Evolutionary conservation across 1,139 yeast species (phyloP).

Genomic region (Taphrina communis): DNA sequence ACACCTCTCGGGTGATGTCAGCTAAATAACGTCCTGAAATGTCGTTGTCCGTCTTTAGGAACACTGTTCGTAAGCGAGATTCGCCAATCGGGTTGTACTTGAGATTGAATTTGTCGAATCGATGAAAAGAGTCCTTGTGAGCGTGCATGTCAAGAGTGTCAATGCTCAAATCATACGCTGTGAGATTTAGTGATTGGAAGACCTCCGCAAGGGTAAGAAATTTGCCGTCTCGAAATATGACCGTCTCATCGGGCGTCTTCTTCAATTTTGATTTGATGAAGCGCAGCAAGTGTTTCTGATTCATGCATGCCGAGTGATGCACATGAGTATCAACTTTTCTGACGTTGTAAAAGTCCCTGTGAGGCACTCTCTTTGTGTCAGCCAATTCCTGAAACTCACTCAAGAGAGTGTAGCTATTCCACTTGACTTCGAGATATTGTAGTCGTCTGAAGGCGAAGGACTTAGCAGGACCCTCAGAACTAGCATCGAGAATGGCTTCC

Average conservation of each 20-base stretch:
- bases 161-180: conserved; percentile 92
- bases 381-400: conserved; percentile 93
- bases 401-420: conserved; percentile 85
- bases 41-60: conserved; percentile 91
- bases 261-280: conserved; percentile 90
- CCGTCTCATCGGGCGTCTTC: conserved; percentile 82
- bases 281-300: conserved; percentile 91
- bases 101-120: conserved; percentile 95
- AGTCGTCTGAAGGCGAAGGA: conserved; percentile 93
- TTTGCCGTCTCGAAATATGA: conserved; percentile 90
- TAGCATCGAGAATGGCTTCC: conserved; percentile 69
- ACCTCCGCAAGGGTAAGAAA: conserved; percentile 85
- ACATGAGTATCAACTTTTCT: conserved; percentile 99
- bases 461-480: conserved; percentile 96
- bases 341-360: conserved; percentile 96
- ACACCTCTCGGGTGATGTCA: conserved; percentile 85
- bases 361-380: conserved; percentile 83
- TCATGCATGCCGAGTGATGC: conserved; percentile 99
- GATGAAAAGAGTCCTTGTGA: conserved; percentile 94
- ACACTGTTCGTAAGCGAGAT: conserved; percentile 92
- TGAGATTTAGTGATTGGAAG: conserved; percentile 82
- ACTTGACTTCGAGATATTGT: conserved; percentile 92
- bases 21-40: conserved; percentile 88
- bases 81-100: conserved; percentile 98
- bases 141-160: conserved; percentile 98